Evolutionary conservation across 495 filamentous ascomycete genomes (phyloP).

Genomic region (Annulohypoxylon moriforme): DNA sequence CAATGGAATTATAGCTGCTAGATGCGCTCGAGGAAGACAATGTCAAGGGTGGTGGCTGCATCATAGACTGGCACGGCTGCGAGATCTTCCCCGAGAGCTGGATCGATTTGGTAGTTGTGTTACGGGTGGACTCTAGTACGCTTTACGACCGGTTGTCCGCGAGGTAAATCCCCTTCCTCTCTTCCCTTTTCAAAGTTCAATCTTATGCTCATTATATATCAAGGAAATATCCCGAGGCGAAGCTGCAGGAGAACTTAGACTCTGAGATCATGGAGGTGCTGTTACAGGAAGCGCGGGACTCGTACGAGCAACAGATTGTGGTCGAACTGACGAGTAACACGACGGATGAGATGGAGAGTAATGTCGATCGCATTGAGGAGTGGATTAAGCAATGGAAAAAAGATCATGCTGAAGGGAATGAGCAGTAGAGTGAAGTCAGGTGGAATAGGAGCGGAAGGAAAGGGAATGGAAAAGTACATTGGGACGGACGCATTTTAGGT

Average conservation of each 20-base stretch:
- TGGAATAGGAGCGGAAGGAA: not conserved
- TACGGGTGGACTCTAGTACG: constrained; percentile 79
- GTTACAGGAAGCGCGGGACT: constrained; percentile 86
- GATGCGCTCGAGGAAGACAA: constrained; percentile 86
- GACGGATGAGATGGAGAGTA: constrained; percentile 84
- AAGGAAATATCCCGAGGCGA: constrained; percentile 82
- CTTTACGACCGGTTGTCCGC: constrained; percentile 86
- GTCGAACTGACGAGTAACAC: constrained; percentile 89
- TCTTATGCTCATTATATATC: not conserved
- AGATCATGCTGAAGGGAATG: constrained; percentile 57
- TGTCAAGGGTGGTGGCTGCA: constrained; percentile 79
- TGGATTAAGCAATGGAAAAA: constrained; percentile 88
- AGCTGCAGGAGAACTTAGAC: constrained; percentile 96
- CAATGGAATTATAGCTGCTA: constrained; percentile 69
- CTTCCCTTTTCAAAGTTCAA: not conserved
- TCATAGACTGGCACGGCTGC: constrained; percentile 99
- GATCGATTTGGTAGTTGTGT: constrained; percentile 94
- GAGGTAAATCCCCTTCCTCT: constrained; percentile 60
- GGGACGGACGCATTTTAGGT: constrained; percentile 5
- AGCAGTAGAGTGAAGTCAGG: not conserved
- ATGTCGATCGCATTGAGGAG: constrained; percentile 81
- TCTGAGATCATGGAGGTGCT: constrained; percentile 97
- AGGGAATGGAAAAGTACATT: not conserved
- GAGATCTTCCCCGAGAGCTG: constrained; percentile 93
- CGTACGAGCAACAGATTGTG: constrained; percentile 88